phyloP scores from a whole-genome alignment of 2,329 filamentous ascomycete genomes.

The Huntiella bhutanensis region DNA sequence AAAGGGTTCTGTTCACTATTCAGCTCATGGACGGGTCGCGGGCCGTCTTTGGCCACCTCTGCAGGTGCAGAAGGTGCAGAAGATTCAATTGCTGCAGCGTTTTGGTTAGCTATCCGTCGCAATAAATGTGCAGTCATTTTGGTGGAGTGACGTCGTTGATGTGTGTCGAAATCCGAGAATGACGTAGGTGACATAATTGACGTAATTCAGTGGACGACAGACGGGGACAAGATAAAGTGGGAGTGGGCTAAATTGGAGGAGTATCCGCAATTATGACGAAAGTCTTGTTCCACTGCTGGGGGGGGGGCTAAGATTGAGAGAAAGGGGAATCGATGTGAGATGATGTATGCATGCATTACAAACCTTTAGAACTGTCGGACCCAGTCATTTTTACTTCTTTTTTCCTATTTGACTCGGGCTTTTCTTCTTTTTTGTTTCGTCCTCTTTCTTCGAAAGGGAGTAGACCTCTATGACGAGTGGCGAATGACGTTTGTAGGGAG shows the following conservation, averaged over 20 bases:
- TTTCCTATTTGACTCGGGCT: no score
- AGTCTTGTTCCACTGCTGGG: not conserved
- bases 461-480: no score
- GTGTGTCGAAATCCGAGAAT: no score
- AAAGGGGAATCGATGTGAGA: not conserved
- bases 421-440: no score
- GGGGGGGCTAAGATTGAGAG: not conserved
- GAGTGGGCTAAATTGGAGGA: not conserved
- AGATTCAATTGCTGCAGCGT: not conserved
- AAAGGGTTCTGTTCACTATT: conserved; percentile 88
- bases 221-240: no score
- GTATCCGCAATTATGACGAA: not conserved
- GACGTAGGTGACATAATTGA: no score
- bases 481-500: no score
- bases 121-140: not conserved
- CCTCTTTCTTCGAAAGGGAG: no score
- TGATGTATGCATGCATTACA: not conserved
- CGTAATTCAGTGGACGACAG: no score
- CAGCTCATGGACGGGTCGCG: conserved; percentile 19
- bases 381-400: conserved; percentile 7
- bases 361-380: conserved; percentile 5
- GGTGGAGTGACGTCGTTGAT: no score
- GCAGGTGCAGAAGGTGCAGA: not conserved
- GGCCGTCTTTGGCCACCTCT: conserved; percentile 5
- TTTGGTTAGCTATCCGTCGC: not conserved